phyloP scores from a whole-genome alignment of 176 grass and related monocot genomes.

The Avena atlantica region DNA sequence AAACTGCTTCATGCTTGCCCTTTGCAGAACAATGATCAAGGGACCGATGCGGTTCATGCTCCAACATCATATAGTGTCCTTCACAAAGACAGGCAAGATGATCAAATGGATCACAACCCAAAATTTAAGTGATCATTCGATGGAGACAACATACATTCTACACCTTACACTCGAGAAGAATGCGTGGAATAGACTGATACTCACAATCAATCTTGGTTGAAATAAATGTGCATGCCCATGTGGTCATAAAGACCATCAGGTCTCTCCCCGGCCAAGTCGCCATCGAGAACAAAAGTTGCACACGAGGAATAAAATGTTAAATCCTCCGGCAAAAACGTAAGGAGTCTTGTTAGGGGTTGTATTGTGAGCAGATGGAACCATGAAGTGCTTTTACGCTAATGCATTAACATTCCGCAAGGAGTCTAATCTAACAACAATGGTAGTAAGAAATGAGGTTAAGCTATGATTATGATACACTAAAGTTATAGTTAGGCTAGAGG shows the following conservation, averaged over 20 bases:
- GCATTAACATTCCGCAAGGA: neutral
- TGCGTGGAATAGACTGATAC: slow-evolving; percentile 30
- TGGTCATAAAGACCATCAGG: neutral
- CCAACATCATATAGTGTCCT: neutral
- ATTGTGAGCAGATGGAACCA: neutral
- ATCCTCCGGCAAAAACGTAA: neutral
- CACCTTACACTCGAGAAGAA: neutral
- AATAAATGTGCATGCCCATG: slow-evolving; percentile 33
- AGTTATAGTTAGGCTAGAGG: neutral
- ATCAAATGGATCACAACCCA: neutral
- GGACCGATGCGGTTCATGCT: neutral
- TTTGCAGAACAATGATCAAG: neutral
- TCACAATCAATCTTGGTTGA: slow-evolving; percentile 61
- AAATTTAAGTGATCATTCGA: slow-evolving; percentile 3
- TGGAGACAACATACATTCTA: slow-evolving; percentile 8
- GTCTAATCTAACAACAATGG: neutral
- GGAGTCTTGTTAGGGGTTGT: neutral
- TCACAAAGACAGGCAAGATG: neutral
- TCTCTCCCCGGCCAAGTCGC: neutral
- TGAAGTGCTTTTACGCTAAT: neutral
- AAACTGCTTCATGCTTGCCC: neutral
- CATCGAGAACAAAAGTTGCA: slow-evolving; percentile 47
- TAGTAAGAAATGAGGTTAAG: neutral
- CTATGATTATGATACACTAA: neutral
- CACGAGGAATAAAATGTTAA: slow-evolving; percentile 21